Base-by-base conservation (phyloP, 371 early-diverging fungal species). In the Conidiobolus incongruus region DNA sequence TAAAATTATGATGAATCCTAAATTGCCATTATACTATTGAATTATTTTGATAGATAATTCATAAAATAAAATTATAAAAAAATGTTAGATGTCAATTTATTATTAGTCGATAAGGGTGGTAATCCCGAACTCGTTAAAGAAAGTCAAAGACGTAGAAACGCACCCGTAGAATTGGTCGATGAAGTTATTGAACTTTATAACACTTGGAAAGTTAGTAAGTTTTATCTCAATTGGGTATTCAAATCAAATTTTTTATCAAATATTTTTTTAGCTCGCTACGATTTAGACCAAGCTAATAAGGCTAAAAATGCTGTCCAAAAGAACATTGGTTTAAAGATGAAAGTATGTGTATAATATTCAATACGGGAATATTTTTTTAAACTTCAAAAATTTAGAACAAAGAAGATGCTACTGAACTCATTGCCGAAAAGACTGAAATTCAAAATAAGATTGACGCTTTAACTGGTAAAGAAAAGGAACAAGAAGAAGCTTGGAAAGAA, bases 81-180 rank as follows among this genome's bases (percentile, higher is more conserved):
- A 38, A 80, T 80, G 81, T 61, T 84, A 48, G 94, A 93, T 59
- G 85, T 91, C 60, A 89, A 82, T 55, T 66, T 89, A 49, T 75
- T 96, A 48, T 67, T 87, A 40, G 72, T 67, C 44, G 89, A 86
- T 38, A 86, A 85, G 63, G 97, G 96, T 52, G 94, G 94, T 44
- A 83, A 94, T 51, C 94, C 94, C 16, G 92, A 93, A 36, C 55
- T 76, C 33, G 78, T 96, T 45, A 71, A 74, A 47, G 88, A 90
- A 59, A 94, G 95, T 33, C 90, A 94, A 65, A 72, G 84, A 28
- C 72, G 78, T 58, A 76, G 97, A 38, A 89, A 85, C 34, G 85
- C 68, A 47, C 50, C 66, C 15, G 86, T 81, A 38, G 82, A 85
- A 58, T 46, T 78, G 17, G 87, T 96, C 20, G 97, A 96, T 57